Evolutionary conservation across 2,329 filamentous ascomycete genomes (phyloP), one percentile per base, ranked within the genome.

Genomic region (Bipolaris cookei): DNA sequence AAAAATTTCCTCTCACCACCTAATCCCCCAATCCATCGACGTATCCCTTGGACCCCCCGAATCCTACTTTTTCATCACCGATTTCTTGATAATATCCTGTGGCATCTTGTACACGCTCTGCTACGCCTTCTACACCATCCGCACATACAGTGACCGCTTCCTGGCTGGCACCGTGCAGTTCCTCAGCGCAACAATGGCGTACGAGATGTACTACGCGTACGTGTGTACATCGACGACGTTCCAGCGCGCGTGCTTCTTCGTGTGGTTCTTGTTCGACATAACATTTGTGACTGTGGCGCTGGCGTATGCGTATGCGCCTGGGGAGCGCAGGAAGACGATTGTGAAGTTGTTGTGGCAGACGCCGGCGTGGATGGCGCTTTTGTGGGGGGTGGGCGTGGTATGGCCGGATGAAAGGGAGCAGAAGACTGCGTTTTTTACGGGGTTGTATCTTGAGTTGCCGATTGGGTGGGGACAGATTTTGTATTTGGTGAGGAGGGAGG

Each of bases 1-100:
- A n/a, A 38, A 61, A 42, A 65, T 59, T 61, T 78, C 77, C 23
- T 74, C 79, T 50, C 78, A 80, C 65, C 77, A 84, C 16, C 77
- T 83, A 1, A 78, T 86, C 2, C 82, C 80, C 47, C 81, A 86
- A 65, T 78, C 84, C 51, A 78, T 79, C 18, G 82, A 84, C 62
- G 67, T 77, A 0, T 72, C 70, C 1, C 66, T 78, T 8, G 62
- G 72, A 21, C 76, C 76, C 0, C 76, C 75, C 11, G 69, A 78
- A 58, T 74, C 71, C 55, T 78, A 79, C 62, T 72, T 78, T 38
- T 78, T 71, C 62, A 66, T 78, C 11, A 76, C 77, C 54, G 76
- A 79, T 66, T 76, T 76, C 48, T 64, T 79, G 8, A 78, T 78
- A 41, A 72, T 78, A 35, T 66, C 72, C 6, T 79, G 77, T 41